phyloP scores from a whole-genome alignment of 768 basidiomycete genomes.

The Leccinum subgranulosum region DNA sequence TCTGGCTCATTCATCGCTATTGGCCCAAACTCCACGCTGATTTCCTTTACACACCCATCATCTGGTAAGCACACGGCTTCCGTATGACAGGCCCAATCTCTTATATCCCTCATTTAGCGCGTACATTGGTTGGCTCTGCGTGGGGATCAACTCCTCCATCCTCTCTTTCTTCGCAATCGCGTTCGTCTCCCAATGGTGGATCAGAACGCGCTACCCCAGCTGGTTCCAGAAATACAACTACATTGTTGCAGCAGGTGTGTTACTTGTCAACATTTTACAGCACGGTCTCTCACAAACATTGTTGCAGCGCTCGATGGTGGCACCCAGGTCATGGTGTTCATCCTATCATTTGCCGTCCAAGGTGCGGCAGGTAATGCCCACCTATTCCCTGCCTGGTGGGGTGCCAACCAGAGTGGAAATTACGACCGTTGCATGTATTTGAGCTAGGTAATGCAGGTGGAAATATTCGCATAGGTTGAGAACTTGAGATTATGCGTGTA shows the following conservation, averaged over 20 bases:
- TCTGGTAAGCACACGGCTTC: constrained; percentile 18
- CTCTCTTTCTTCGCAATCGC: constrained; percentile 20
- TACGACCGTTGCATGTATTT: constrained; percentile 27
- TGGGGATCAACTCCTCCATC: constrained; percentile 29
- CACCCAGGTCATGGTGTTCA: constrained; percentile 54
- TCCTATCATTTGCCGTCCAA: constrained; percentile 48
- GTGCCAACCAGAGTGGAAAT: constrained; percentile 50
- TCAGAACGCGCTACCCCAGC: constrained; percentile 34
- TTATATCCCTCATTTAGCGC: constrained; percentile 11
- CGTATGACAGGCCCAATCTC: background rate
- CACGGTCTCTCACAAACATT: background rate
- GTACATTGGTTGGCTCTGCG: constrained; percentile 16
- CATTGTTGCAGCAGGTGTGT: constrained; percentile 39
- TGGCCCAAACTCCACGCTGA: constrained; percentile 32
- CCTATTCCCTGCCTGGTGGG: constrained; percentile 57
- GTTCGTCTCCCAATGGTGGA: constrained; percentile 37
- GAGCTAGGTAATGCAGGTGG: background rate
- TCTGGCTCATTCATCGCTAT: constrained; percentile 38
- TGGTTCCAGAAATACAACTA: constrained; percentile 41
- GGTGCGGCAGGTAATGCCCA: constrained; percentile 49
- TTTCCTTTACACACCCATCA: constrained; percentile 30
- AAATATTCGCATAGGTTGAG: background rate
- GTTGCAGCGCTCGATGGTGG: constrained; percentile 36
- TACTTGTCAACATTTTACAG: background rate
- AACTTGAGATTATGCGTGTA: background rate